A percentile compares a stretch with the other conserved stretches of the same genome.
These are phyloP conservation scores for Sicyos baderoa DNA, from an alignment of 306 rosid genomes.

Conservation along the genomic window DNA sequence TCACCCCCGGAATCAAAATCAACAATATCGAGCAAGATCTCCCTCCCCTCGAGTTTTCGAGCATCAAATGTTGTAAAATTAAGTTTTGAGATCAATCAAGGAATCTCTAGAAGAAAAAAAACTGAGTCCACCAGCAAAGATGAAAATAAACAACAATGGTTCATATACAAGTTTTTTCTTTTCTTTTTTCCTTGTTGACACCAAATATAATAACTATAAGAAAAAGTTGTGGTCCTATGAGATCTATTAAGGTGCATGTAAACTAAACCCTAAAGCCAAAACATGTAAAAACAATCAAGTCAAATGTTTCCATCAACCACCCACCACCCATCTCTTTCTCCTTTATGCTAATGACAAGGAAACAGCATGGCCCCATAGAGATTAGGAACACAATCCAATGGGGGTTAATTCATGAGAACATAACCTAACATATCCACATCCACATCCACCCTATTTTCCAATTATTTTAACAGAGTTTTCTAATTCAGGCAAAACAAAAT, in stretches of 20 bases:
- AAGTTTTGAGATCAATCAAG: not conserved
- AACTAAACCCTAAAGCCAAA: not conserved
- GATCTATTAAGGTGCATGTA: not conserved
- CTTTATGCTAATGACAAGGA: slow-evolving; percentile 48
- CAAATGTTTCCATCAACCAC: slow-evolving; percentile 11
- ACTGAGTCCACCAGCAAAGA: not conserved
- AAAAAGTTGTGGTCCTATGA: slow-evolving; percentile 6
- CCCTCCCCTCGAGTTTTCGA: too few species aligned
- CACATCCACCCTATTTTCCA: slow-evolving; percentile 17
- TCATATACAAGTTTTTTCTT: not conserved
- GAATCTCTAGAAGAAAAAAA: not conserved
- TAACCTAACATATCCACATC: slow-evolving; percentile 15
- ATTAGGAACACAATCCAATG: slow-evolving; percentile 19
- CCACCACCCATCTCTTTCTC: slow-evolving; percentile 28
- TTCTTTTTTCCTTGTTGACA: not conserved
- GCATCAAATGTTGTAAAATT: too few species aligned
- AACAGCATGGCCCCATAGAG: slow-evolving; percentile 31
- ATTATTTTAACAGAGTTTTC: slow-evolving; percentile 15
- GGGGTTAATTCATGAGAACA: slow-evolving; percentile 13
- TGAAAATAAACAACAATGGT: not conserved
- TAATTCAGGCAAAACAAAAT: slow-evolving; percentile 19
- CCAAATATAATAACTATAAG: not conserved
- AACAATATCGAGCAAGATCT: too few species aligned
- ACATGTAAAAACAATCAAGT: slow-evolving; percentile 24
- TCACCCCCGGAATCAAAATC: too few species aligned